Conservation (phyloP, 345 rosid genomes). For the Salix purpurea region DNA sequence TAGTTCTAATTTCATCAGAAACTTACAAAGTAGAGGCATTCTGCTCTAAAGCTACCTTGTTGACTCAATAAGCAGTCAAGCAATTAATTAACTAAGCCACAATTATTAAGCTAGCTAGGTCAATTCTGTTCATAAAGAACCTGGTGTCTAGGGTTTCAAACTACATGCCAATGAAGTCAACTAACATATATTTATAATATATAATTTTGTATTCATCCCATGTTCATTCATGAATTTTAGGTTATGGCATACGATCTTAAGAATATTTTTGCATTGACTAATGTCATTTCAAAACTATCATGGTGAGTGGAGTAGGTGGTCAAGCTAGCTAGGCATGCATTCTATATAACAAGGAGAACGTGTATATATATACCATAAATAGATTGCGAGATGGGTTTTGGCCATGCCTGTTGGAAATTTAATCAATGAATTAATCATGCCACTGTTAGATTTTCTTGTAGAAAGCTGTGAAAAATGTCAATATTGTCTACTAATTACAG, state of each 20-base stretch:
- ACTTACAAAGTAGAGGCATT: background rate
- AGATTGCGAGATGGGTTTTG: conserved; percentile 18
- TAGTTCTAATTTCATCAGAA: background rate
- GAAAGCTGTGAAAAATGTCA: conserved; percentile 20
- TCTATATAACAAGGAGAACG: too few species aligned
- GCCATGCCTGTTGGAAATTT: conserved; percentile 17
- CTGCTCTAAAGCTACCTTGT: background rate
- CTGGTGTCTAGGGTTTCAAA: background rate
- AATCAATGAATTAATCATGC: conserved; percentile 53
- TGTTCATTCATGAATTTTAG: background rate
- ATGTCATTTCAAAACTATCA: background rate
- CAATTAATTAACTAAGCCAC: too few species aligned
- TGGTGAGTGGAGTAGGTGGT: background rate
- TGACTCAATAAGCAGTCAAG: conserved; percentile 11
- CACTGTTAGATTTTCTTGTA: conserved; percentile 21
- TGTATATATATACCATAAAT: background rate
- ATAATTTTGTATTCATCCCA: too few species aligned
- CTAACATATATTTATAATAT: background rate
- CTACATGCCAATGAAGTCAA: conserved; percentile 28
- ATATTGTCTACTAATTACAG: too few species aligned
- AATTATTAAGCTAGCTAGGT: too few species aligned
- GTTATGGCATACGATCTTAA: background rate
- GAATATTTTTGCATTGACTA: background rate
- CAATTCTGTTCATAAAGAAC: conserved; percentile 17
- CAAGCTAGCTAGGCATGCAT: background rate